Evolutionary conservation across 306 rosid species (phyloP), one percentile per base, ranked within the genome.

Genomic region (Rubus parviflorus): DNA sequence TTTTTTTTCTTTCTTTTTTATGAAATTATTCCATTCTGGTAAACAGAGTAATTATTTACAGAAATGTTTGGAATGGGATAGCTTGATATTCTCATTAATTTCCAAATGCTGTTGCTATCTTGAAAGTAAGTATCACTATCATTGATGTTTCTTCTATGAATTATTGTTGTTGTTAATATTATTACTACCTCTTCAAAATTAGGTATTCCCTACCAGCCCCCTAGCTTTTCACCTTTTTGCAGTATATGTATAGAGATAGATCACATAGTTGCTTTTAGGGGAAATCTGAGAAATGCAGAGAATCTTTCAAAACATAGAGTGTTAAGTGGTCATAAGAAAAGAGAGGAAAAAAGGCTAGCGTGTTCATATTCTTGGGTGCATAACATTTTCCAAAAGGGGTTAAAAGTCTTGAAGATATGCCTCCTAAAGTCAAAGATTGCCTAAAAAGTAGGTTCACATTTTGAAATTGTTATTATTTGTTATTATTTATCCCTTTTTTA

Each of bases 201-300:
- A 2, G 30, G 49, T 40, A 40, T 19, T 17, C 22, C 13, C 45
- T 37, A 48, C 12, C 47, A 17, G 15, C 16, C 35, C 35, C 53
- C 5, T 19, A 20, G 52, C 10, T 68, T 1, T 25, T 42, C 38
- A 68, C 11, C 67, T 73, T 56, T 72, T 56, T 13, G 13, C 22
- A 72, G 43, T 3, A n/a, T 14, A 19, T 53, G 8, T 5, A 70
- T 20, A 11, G 46, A 10, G 49, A 10, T 57, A 11, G 37, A 57
- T 58, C 16, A 58, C 16, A 58, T 23, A 11, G 64, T 54, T 20
- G 30, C 53, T 22, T 15, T 41, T 56, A 13, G 67, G 63, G 42
- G 42, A 56, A 56, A 73, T 12, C 46, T 56, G 41, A 71, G 75
- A 73, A 73, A 42, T 2, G 52, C 22, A 41, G 17, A 41, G 67